Conservation (phyloP, 306 rosid genomes). For the Gillenia trifoliata region DNA sequence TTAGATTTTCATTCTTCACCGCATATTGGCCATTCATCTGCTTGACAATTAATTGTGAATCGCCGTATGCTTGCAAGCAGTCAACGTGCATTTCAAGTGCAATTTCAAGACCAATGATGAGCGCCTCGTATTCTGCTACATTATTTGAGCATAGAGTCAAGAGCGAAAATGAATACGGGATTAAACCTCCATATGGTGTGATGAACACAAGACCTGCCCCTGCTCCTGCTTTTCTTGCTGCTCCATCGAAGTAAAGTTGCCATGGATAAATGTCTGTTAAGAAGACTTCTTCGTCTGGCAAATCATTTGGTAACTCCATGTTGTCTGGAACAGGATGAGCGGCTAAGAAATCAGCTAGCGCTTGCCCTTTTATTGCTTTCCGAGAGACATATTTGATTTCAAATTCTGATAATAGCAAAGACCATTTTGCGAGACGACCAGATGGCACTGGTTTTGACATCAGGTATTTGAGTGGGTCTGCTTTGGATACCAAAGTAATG, state of each 20-base stretch:
- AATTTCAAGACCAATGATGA: too few relatives aligned
- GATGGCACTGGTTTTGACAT: not conserved
- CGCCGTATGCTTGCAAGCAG: too few relatives aligned
- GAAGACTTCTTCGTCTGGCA: not conserved
- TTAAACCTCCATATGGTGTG: not conserved
- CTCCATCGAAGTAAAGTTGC: not conserved
- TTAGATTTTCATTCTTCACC: too few relatives aligned
- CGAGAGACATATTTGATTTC: not conserved
- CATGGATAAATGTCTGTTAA: not conserved
- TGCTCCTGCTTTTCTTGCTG: fast-evolving
- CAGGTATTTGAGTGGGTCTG: not conserved
- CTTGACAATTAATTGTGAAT: too few relatives aligned
- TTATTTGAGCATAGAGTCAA: too few relatives aligned
- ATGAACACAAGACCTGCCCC: not conserved
- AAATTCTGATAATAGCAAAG: not conserved
- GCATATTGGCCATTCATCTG: too few relatives aligned
- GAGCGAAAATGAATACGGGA: too few relatives aligned
- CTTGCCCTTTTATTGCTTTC: not conserved
- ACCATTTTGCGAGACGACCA: not conserved
- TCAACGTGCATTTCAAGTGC: too few relatives aligned
- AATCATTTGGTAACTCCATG: not conserved
- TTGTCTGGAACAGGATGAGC: not conserved
- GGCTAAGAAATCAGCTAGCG: not conserved
- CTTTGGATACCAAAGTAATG: not conserved
- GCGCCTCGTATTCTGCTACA: too few relatives aligned